These are phyloP conservation scores for Trichoderma citrinoviride DNA, from an alignment of 2,329 filamentous ascomycete genomes.

Conservation along the genomic window DNA sequence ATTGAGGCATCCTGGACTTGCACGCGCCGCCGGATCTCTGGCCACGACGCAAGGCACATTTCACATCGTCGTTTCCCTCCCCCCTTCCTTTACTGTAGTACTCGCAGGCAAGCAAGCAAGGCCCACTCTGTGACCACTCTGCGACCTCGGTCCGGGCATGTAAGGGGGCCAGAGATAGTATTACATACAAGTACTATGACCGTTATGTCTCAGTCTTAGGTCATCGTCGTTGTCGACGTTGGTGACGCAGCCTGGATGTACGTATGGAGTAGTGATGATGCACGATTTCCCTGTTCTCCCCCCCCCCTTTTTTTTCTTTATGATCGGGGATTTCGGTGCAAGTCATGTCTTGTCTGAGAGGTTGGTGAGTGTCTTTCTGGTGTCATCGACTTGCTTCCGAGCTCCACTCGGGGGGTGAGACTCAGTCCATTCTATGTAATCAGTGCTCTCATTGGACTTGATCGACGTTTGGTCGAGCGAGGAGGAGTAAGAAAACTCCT, in stretches of 20 bases:
- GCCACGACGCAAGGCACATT: conserved; percentile 1
- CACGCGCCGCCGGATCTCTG: conserved; percentile 13
- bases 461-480: too few relatives aligned
- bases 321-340: not conserved
- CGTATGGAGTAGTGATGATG: too few relatives aligned
- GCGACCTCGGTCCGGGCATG: too few relatives aligned
- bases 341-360: not conserved
- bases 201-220: not conserved
- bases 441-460: too few relatives aligned
- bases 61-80: not conserved
- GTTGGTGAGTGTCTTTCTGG: not conserved
- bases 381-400: not conserved
- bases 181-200: too few relatives aligned
- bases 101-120: too few relatives aligned
- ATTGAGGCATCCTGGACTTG: conserved; percentile 1
- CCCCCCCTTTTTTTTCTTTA: not conserved
- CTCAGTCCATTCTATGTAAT: too few relatives aligned
- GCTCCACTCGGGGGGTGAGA: not conserved
- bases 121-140: too few relatives aligned
- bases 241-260: not conserved
- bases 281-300: not conserved
- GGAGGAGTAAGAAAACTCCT: too few relatives aligned
- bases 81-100: too few relatives aligned
- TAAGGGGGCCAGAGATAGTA: too few relatives aligned
- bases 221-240: not conserved